These are phyloP conservation scores for Mycena epipterygia DNA, from an alignment of 768 basidiomycete genomes.

Conservation along the genomic window DNA sequence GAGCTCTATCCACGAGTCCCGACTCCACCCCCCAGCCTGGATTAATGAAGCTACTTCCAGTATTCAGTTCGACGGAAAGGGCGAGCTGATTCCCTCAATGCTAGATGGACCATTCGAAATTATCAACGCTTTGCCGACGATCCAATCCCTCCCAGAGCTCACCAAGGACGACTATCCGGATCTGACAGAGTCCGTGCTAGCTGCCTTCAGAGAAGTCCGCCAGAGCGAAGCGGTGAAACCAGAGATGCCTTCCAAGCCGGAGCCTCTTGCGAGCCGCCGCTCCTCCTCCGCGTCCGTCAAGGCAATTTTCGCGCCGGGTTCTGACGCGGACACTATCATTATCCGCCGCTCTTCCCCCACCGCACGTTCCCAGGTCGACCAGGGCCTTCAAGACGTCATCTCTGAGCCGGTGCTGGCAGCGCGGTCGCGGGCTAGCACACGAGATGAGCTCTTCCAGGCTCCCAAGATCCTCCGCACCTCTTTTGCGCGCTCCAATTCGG, in stretches of 20 bases:
- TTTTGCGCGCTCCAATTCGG: conserved; percentile 70
- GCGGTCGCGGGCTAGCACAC: conserved; percentile 73
- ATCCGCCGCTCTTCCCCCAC: conserved; percentile 76
- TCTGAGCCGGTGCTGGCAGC: conserved; percentile 80
- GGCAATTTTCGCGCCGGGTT: conserved; percentile 66
- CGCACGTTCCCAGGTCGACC: conserved; percentile 80
- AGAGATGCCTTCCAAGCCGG: conserved; percentile 28
- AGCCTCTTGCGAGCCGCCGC: conserved; percentile 61
- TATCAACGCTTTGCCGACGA: conserved; percentile 62
- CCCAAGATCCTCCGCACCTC: conserved; percentile 55
- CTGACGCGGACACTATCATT: conserved; percentile 72
- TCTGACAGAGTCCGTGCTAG: conserved; percentile 52
- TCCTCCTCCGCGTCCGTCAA: conserved; percentile 77
- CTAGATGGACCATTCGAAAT: conserved; percentile 57
- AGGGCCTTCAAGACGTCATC: conserved; percentile 84
- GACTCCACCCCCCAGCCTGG: conserved; percentile 62
- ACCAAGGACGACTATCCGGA: conserved; percentile 47
- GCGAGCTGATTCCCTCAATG: conserved; percentile 50
- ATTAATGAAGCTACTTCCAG: conserved; percentile 75
- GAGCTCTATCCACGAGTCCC: conserved; percentile 69
- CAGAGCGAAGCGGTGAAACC: conserved; percentile 25
- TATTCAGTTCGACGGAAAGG: conserved; percentile 62
- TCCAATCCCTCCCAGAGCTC: conserved; percentile 70
- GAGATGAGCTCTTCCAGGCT: conserved; percentile 74
- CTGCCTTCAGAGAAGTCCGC: conserved; percentile 50